Evolutionary conservation across 2,329 filamentous ascomycete genomes (phyloP).

Genomic region (Trichoderma simmonsii): DNA sequence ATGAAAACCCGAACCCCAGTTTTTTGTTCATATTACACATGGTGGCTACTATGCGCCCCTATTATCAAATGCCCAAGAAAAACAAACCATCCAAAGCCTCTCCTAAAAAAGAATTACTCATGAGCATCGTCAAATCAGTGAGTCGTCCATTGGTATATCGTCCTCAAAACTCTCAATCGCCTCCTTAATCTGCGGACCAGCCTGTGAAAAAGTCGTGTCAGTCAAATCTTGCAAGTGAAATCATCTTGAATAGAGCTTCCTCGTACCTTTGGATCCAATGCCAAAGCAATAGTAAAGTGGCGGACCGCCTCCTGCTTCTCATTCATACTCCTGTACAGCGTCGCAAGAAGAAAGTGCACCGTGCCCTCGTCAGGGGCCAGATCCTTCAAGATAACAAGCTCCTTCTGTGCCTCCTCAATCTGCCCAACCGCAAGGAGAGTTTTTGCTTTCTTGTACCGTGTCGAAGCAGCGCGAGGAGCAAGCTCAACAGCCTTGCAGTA

Average conservation of each 20-base stretch:
- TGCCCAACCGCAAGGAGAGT: conserved; percentile 73
- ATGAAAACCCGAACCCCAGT: not conserved
- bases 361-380: conserved; percentile 92
- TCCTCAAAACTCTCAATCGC: conserved; percentile 90
- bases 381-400: conserved; percentile 85
- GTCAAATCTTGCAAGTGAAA: not conserved
- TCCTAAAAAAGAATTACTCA: conserved; percentile 24
- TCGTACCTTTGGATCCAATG: conserved; percentile 90
- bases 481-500: conserved; percentile 81
- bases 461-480: conserved; percentile 75
- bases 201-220: conserved; percentile 49
- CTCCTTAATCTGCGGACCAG: conserved; percentile 91
- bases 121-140: conserved; percentile 54
- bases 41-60: not conserved
- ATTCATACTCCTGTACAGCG: conserved; percentile 70
- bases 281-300: conserved; percentile 91
- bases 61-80: conserved; percentile 3
- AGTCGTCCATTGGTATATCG: conserved; percentile 67
- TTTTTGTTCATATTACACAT: conserved; percentile 5
- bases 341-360: conserved; percentile 91
- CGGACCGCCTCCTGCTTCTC: conserved; percentile 79
- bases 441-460: conserved; percentile 89
- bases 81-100: not conserved
- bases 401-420: conserved; percentile 70
- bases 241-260: not conserved